Percentiles rank a stretch among this genome's conserved stretches.
These are phyloP conservation scores for Aspergillus coremiiformis DNA, from an alignment of 495 filamentous ascomycete species.

Conservation along the genomic window DNA sequence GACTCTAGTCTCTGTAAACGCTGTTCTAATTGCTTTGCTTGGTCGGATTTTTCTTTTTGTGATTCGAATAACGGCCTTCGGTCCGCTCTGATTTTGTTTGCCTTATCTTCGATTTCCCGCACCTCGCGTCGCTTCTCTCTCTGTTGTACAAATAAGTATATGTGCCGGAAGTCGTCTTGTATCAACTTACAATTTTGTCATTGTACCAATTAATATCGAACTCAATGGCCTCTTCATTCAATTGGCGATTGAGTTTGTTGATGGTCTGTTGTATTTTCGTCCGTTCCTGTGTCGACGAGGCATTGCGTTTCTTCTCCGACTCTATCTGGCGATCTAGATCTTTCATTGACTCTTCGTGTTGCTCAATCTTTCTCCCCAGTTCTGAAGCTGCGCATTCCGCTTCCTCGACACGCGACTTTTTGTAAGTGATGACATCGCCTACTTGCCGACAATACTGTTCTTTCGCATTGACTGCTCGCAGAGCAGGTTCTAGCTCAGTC, in stretches of 20 bases:
- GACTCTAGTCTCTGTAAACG: slow-evolving; percentile 62
- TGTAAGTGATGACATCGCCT: slow-evolving; percentile 42
- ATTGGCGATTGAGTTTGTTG: slow-evolving; percentile 36
- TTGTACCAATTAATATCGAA: slow-evolving; percentile 50
- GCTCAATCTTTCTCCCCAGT: slow-evolving; percentile 42
- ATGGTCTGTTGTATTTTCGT: slow-evolving; percentile 35
- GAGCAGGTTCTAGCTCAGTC: slow-evolving; percentile 55
- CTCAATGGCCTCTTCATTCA: slow-evolving; percentile 43
- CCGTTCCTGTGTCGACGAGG: slow-evolving; percentile 45
- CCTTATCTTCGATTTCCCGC: slow-evolving; percentile 25
- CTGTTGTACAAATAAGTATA: slow-evolving; percentile 23
- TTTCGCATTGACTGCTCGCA: slow-evolving; percentile 59
- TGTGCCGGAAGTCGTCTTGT: background rate
- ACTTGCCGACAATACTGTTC: slow-evolving; percentile 48
- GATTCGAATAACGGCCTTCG: slow-evolving; percentile 20
- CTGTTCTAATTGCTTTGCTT: slow-evolving; percentile 31
- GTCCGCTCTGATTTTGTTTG: slow-evolving; percentile 24
- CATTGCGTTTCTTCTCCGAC: slow-evolving; percentile 48
- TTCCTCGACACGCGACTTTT: slow-evolving; percentile 42
- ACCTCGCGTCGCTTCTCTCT: slow-evolving; percentile 30
- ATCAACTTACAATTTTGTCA: slow-evolving; percentile 37
- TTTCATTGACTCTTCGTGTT: slow-evolving; percentile 45
- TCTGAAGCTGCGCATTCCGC: slow-evolving; percentile 48
- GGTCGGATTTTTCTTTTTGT: slow-evolving; percentile 17
- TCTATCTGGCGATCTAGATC: slow-evolving; percentile 48